Evolutionary conservation across 2,329 filamentous ascomycete species (phyloP).

Genomic region (Exophiala spinifera): DNA sequence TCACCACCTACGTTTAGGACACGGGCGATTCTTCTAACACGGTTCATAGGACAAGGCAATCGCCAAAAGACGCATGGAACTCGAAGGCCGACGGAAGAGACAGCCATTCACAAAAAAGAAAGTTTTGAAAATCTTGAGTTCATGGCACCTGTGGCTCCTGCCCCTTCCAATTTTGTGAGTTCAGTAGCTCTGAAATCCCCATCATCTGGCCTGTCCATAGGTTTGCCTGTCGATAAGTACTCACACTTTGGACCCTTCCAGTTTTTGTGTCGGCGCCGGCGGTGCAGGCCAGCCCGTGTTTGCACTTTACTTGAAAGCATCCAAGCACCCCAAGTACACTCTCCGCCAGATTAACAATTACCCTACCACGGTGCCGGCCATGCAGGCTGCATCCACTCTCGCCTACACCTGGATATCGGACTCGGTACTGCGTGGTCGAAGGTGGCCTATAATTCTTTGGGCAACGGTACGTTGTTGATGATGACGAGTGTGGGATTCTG

Average conservation of each 20-base stretch:
- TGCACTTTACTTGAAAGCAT: constrained; percentile 23
- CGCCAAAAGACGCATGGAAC: constrained; percentile 48
- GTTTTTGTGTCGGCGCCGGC: constrained; percentile 6
- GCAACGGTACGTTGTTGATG: constrained; percentile 13
- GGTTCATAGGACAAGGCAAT: constrained; percentile 43
- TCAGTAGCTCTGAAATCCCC: too few relatives aligned
- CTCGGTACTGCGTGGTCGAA: constrained; percentile 10
- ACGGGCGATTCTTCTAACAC: not conserved
- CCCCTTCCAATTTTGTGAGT: constrained; percentile 8
- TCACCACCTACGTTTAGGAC: not conserved
- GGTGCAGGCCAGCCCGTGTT: constrained; percentile 16
- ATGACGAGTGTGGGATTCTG: too few relatives aligned
- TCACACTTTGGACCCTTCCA: not conserved
- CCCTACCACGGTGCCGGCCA: constrained; percentile 19
- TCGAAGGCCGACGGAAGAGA: not conserved
- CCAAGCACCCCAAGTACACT: constrained; percentile 32
- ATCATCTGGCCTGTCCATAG: not conserved
- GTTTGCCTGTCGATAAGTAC: too few relatives aligned
- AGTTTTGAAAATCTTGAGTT: constrained; percentile 7
- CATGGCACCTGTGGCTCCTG: constrained; percentile 15
- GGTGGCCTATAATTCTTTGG: constrained; percentile 13
- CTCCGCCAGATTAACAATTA: constrained; percentile 28
- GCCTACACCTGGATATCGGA: constrained; percentile 26
- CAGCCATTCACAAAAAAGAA: constrained; percentile 6
- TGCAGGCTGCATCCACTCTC: constrained; percentile 20